These are phyloP conservation scores for Trichoderma semiorbis DNA, from an alignment of 2,329 filamentous ascomycete species.

Conservation along the genomic window DNA sequence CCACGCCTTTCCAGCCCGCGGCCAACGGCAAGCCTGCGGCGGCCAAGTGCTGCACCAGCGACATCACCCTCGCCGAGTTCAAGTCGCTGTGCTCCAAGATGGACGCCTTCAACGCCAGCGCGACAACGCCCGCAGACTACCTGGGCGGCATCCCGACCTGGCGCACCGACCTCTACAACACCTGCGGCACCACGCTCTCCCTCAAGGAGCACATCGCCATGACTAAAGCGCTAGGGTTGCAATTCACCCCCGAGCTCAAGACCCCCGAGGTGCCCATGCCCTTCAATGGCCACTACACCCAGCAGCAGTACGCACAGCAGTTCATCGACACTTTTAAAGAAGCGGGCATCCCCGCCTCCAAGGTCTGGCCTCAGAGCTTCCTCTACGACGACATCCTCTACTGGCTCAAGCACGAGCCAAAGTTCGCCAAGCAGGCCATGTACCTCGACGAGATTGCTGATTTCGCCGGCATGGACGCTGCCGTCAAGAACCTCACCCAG, in stretches of 20 bases:
- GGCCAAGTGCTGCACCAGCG: constrained; percentile 68
- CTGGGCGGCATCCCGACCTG: constrained; percentile 57
- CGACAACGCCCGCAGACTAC: constrained; percentile 55
- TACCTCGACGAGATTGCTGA: constrained; percentile 63
- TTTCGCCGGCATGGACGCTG: constrained; percentile 47
- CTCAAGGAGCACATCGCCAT: constrained; percentile 61
- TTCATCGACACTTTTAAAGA: constrained; percentile 58
- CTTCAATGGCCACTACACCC: constrained; percentile 61
- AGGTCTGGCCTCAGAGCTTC: constrained; percentile 65
- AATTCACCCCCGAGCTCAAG: constrained; percentile 67
- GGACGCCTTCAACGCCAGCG: constrained; percentile 59
- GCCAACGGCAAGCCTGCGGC: constrained; percentile 44
- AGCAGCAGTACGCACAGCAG: constrained; percentile 61
- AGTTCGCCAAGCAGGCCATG: constrained; percentile 59
- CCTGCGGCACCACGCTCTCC: constrained; percentile 59
- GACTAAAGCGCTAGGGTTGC: constrained; percentile 54
- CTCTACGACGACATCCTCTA: constrained; percentile 61
- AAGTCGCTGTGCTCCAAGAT: constrained; percentile 67
- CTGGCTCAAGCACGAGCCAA: constrained; percentile 61
- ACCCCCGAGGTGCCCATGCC: constrained; percentile 68
- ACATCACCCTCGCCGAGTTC: constrained; percentile 66
- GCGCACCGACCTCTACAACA: constrained; percentile 63
- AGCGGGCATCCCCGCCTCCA: constrained; percentile 48
- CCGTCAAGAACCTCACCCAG: constrained; percentile 53
- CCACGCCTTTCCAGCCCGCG: constrained; percentile 57